Percentiles rank a stretch among this genome's conserved stretches.
phyloP scores from a whole-genome alignment of 352 stramenopile species.

The Peronospora farinosa region DNA sequence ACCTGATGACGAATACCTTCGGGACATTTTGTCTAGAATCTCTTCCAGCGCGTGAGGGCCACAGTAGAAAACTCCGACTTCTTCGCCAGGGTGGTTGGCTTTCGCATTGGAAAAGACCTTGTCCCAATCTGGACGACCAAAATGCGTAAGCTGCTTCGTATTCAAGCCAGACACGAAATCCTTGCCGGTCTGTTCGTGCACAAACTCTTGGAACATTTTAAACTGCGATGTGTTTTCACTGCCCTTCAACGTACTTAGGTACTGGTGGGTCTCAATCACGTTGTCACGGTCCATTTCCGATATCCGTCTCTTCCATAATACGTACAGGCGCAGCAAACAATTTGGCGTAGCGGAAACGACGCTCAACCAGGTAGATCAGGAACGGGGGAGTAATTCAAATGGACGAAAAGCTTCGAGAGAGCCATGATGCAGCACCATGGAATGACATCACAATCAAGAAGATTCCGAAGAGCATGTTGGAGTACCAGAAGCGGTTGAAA shows the following conservation, averaged over 20 bases:
- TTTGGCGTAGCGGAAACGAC: constrained; percentile 66
- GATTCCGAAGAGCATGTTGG: constrained; percentile 69
- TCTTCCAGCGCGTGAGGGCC: constrained; percentile 74
- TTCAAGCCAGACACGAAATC: constrained; percentile 77
- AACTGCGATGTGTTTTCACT: constrained; percentile 68
- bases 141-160: constrained; percentile 79
- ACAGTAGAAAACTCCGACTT: constrained; percentile 87
- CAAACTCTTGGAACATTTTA: constrained; percentile 82
- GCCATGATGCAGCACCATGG: constrained; percentile 61
- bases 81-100: constrained; percentile 44
- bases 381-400: constrained; percentile 62
- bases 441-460: constrained; percentile 64
- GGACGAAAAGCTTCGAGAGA: constrained; percentile 49
- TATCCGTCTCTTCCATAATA: constrained; percentile 63
- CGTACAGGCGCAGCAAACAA: constrained; percentile 56
- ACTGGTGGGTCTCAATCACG: constrained; percentile 78
- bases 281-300: constrained; percentile 67
- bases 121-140: constrained; percentile 83
- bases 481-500: constrained; percentile 82
- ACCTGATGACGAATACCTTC: constrained; percentile 51
- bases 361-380: constrained; percentile 62
- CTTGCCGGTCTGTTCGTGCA: constrained; percentile 65
- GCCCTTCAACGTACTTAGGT: constrained; percentile 73
- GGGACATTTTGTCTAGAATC: constrained; percentile 62
- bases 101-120: constrained; percentile 56